Evolutionary conservation across 768 basidiomycete genomes (phyloP), one percentile per base, ranked within the genome.

Genomic region (Tricholoma matsutake): DNA sequence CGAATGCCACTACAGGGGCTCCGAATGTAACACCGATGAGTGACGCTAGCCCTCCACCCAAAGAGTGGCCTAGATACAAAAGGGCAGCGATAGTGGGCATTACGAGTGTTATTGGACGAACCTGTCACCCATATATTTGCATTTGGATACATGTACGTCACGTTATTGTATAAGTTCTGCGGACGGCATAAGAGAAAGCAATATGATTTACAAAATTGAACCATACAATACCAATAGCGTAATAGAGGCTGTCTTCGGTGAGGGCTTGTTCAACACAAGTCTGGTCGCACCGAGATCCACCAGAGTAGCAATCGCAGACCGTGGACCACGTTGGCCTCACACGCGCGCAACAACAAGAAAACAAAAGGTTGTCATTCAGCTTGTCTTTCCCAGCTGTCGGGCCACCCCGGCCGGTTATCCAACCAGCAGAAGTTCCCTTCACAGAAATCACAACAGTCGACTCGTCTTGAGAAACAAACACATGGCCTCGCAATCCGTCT

Each of bases 311-410:
- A 54, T 84, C 89, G 71, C 96, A 98, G 0, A 97, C 96, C 0
- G 96, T 82, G 18, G 84, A 86, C 96, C 96, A 98, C 0, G 92
- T 92, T 57, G 94, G 92, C 34, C 91, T 93, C n/a, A 98, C 92
- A 6, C 91, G 83, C 2, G 94, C 96, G 68, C 96, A 98, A 73
- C 96, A 98, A 74, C 96, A 98, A 4, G 93, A 90, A 77, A 96
- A 96, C 34, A 98, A 76, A n/a, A 96, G 76, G 69, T 96, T 98
- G 68, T 98, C 96, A 74, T 98, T 98, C 60, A 88, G 74, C 75
- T 95, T 96, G 78, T 98, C 96, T 73, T 91, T 97, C 68, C 80
- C 82, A 41, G 85, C 81, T 8, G 96, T 97, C 11, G 91, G 88
- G 4, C 94, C 94, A 2, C 91, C 88, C 16, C 85, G 86, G 14